Percentiles rank a stretch among this genome's conserved stretches.
Conservation (phyloP, 2,329 filamentous ascomycete species). For the Monosporascus sp. region DNA sequence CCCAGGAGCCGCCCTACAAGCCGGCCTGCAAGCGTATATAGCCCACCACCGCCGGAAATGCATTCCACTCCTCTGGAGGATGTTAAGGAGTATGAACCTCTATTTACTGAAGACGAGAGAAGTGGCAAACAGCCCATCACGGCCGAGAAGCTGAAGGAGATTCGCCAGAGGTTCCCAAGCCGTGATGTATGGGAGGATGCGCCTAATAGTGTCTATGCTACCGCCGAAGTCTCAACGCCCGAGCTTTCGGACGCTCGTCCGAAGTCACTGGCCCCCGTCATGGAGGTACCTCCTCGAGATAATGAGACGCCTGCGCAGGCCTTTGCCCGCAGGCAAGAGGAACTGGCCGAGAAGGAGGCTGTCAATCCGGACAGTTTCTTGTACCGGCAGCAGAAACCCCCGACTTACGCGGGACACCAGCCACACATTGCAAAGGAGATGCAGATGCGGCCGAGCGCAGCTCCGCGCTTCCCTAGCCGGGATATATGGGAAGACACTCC, state of each 20-base stretch:
- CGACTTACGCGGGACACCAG: slow-evolving; percentile 41
- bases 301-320: slow-evolving; percentile 55
- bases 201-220: slow-evolving; percentile 74
- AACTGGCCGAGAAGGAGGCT: slow-evolving; percentile 54
- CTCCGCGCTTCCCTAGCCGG: slow-evolving; percentile 78
- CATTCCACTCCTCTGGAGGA: slow-evolving; percentile 71
- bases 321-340: slow-evolving; percentile 62
- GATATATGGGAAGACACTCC: slow-evolving; percentile 95
- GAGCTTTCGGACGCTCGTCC: slow-evolving; percentile 47
- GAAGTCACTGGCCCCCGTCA: slow-evolving; percentile 32
- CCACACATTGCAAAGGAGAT: slow-evolving; percentile 46
- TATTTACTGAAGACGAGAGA: slow-evolving; percentile 77
- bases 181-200: slow-evolving; percentile 97
- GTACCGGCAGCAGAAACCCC: slow-evolving; percentile 42
- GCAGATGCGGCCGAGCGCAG: slow-evolving; percentile 44
- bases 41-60: slow-evolving; percentile 48
- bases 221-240: slow-evolving; percentile 78
- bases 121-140: slow-evolving; percentile 32
- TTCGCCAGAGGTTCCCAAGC: slow-evolving; percentile 75
- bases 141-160: slow-evolving; percentile 44
- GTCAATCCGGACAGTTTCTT: slow-evolving; percentile 45
- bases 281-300: slow-evolving; percentile 30
- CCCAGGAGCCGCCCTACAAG: slow-evolving; percentile 60
- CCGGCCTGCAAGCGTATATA: slow-evolving; percentile 58
- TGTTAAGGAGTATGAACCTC: slow-evolving; percentile 88